phyloP scores from a whole-genome alignment of 2,329 filamentous ascomycete genomes.

The Pseudocercospora pini-densiflorae region DNA sequence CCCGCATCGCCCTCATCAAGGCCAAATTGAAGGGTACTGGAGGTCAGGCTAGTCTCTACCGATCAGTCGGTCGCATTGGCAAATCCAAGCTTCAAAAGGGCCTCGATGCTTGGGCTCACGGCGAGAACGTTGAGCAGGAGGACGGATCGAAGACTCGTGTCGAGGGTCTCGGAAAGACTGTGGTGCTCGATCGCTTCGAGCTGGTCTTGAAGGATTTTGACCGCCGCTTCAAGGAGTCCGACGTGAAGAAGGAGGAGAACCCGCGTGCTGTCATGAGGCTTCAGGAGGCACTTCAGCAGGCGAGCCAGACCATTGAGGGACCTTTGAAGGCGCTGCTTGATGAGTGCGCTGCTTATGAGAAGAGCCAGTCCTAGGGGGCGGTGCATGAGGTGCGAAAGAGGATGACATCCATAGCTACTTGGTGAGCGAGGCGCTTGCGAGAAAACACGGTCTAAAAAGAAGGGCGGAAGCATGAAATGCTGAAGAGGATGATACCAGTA shows the following conservation, averaged over 20 bases:
- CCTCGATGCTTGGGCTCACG: neutral
- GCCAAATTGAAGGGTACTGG: slow-evolving; percentile 5
- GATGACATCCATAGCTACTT: no score
- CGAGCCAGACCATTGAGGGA: neutral
- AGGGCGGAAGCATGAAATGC: no score
- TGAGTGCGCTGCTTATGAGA: slow-evolving; percentile 12
- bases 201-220: slow-evolving; percentile 9
- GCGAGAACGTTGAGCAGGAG: neutral
- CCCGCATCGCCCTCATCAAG: slow-evolving; percentile 2
- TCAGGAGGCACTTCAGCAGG: neutral
- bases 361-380: neutral
- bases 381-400: neutral
- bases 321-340: neutral
- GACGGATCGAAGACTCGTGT: neutral
- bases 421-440: no score
- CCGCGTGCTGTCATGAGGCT: slow-evolving; percentile 8
- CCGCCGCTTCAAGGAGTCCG: slow-evolving; percentile 5
- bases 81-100: neutral
- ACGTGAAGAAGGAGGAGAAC: neutral
- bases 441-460: no score
- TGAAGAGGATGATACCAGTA: no score
- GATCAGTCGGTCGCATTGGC: neutral
- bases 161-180: neutral
- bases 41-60: neutral
- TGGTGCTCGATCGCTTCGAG: slow-evolving; percentile 1